Base-by-base conservation (phyloP, 2,329 filamentous ascomycete genomes). In the Aspergillus spinulosporus region DNA sequence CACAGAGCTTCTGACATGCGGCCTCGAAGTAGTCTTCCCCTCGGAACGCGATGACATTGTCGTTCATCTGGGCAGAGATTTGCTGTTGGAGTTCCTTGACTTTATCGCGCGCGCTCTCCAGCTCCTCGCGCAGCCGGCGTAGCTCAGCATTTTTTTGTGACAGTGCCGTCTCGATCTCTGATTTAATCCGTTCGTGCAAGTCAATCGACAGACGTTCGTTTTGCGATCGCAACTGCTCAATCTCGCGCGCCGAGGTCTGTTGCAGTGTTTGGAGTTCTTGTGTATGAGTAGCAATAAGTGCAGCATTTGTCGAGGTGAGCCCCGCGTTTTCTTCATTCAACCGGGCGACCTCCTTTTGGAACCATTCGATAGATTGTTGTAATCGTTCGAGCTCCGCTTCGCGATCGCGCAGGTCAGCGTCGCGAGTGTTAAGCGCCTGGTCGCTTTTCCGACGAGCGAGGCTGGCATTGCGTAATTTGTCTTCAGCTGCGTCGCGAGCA, bases 11-110 rank as follows among this genome's bases (percentile, higher is more conserved):
- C 73, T 97, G 92, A 72, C 94, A 99, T 42, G 92, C 89, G 66
- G 86, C 86, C 68, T 97, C 92, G 70, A 99, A 97, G 79, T 97
- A 92, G 76, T 97, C 92, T 72, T 97, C 92, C 69, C 97, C 92
- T 63, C 85, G 85, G 59, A 92, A 81, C 48, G 83, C 84, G 60
- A 97, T 86, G 76, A 95, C 93, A 63, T 89, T 84, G 66, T 90
- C 88, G 59, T 81, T 80, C 52, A 80, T 80, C 34, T 82, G 78
- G 2, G 78, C 76, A 28, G 85, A 74, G 39, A 87, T 84, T 66
- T 87, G 80, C 60, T 80, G 77, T 64, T 87, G 84, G 47, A 87
- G 72, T 15, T 78, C 76, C 62, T 83, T 79, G 62, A 87, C 82
- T 65, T 85, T 81, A 63, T 85, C 81, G 51, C 78, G 79, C 11